Base-by-base conservation (phyloP, 768 basidiomycete genomes). In the Boletus rubroflammeus region DNA sequence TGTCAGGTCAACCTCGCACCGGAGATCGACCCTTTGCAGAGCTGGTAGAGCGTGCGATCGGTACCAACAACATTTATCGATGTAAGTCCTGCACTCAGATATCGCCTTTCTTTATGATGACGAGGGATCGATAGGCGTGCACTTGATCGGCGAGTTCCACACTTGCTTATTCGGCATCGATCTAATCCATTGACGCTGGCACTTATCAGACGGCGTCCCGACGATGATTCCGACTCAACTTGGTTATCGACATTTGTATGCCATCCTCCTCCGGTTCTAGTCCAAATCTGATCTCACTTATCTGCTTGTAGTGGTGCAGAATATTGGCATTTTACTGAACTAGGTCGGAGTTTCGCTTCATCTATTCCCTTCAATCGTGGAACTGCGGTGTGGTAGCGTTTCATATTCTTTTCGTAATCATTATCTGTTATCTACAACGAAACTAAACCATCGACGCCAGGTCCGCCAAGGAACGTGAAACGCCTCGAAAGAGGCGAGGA, bases 301-400 rank as follows among this genome's bases (percentile, higher is more conserved):
- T 39, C 9, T 47, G 32, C 28, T 49, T 31, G 13, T 19, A 75
- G 75, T 26, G 72, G 62, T 21, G 61, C 62, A 9, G 75, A 75
- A 52, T 82, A 77, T 58, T 82, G 81, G 81, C 72, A 81, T 44
- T 77, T 74, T 58, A 40, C 60, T 23, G 81, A 82, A 47, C 73
- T 72, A 21, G 64, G 78, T 66, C 55, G 14, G 66, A 21, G 26
- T 17, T 17, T 29, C 8, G 38, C 31, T 23, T 49, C 14, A 14
- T 5, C 7, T 6, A 26, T n/a, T 40, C 32, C 23, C 28, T 23
- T 26, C 26, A 41, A 23, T 32, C 21, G 15, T 15, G 17, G 29
- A 26, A 4, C 32, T 13, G 7, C 5, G 21, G 14, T 10, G 7
- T 19, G n/a, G 35, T 28, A 15, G 25, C n/a, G 26, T 26, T 44